Evolutionary conservation across 257 asterid species (phyloP), one percentile per base, ranked within the genome.

Genomic region (Echium plantagineum): DNA sequence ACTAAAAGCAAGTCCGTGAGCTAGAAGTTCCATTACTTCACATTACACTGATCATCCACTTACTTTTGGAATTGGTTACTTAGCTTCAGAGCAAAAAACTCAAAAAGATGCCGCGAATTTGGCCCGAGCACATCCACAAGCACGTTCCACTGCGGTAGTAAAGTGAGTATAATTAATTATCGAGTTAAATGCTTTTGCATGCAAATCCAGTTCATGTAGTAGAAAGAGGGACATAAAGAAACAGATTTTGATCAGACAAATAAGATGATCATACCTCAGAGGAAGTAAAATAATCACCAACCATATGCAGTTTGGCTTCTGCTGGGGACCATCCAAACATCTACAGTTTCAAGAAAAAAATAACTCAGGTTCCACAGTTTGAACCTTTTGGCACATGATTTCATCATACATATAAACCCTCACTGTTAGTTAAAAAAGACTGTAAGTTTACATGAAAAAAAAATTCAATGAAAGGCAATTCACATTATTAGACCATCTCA

Each of bases 311-410:
- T 68, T 88, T 79, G 53, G 94, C 98, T 77, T 88, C 94, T 58
- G 85, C 83, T 10, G 88, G 94, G 62, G 90, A 85, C 98, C 98
- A 91, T 63, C 94, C 98, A 79, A 91, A 85, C 28, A 80, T 79
- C 96, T 90, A 84, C 59, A 80, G 63, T 72, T 69, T 64, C 38
- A 63, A 52, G 56, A 65, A 65, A 18, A 18, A 57, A 42, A 54
- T 63, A 55, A 9, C 22, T 28, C 59, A 59, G 60, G 65, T 17
- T 53, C 24, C 60, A 51, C 61, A 57, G 21, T 62, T 60, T 28
- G 3, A 2, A 6, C 3, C 32, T 4, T 28, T 28, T 24, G 26
- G 55, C 6, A 71, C 66, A 53, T n/a, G 26, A 53, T 18, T 8
- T 53, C 1, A 53, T 19, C 57, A 53, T 53, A 53, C 6, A 7